phyloP scores from a whole-genome alignment of 2,329 filamentous ascomycete genomes.

The Alternaria panax region DNA sequence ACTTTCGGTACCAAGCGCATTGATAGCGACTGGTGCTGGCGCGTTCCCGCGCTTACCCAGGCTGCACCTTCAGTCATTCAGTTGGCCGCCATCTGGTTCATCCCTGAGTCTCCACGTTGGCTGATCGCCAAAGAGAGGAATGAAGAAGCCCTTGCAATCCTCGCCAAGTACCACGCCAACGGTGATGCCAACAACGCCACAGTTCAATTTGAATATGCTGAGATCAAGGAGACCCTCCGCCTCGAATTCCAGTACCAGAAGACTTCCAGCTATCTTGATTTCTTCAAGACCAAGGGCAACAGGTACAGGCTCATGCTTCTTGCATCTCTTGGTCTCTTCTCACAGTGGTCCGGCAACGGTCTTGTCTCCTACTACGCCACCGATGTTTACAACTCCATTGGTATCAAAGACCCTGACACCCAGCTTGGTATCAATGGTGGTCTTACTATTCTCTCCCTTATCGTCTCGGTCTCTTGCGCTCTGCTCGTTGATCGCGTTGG shows the following conservation, averaged over 20 bases:
- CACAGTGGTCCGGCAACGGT: conserved; percentile 73
- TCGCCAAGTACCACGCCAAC: conserved; percentile 70
- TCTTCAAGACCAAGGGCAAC: conserved; percentile 69
- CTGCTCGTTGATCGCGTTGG: conserved; percentile 63
- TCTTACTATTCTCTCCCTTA: conserved; percentile 66
- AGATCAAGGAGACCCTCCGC: conserved; percentile 70
- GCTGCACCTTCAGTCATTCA: conserved; percentile 62
- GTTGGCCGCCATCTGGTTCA: conserved; percentile 67
- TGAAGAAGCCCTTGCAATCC: conserved; percentile 67
- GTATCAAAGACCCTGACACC: conserved; percentile 59
- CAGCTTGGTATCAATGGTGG: conserved; percentile 59
- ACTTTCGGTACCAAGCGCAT: conserved; percentile 54
- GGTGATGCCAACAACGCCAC: conserved; percentile 65
- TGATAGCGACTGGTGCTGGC: conserved; percentile 58
- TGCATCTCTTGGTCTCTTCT: conserved; percentile 70
- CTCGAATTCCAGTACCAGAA: conserved; percentile 62
- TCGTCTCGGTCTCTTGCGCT: conserved; percentile 64
- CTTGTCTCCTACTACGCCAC: conserved; percentile 73
- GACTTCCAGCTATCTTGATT: conserved; percentile 65
- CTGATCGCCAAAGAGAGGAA: conserved; percentile 69
- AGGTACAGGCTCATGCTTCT: conserved; percentile 69
- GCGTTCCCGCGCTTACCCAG: conserved; percentile 63
- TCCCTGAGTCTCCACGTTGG: conserved; percentile 68
- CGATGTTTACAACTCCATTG: conserved; percentile 67
- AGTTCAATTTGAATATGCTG: conserved; percentile 71